These are phyloP conservation scores for Heritiera littoralis DNA, from an alignment of 345 rosid species.

Conservation along the genomic window DNA sequence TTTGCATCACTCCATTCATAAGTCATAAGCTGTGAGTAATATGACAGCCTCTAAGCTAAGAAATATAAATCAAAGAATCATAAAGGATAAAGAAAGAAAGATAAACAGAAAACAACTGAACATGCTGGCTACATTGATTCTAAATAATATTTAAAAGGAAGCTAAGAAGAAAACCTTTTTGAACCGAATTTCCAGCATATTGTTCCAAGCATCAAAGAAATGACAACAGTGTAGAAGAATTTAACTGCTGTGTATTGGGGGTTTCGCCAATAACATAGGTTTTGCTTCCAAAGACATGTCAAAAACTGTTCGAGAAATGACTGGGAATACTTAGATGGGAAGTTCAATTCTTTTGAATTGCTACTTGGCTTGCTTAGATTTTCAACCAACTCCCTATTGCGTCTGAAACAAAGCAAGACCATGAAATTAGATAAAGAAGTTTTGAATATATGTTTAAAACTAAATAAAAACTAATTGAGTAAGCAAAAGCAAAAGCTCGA, in stretches of 20 bases:
- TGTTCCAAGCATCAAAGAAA: constrained; percentile 92
- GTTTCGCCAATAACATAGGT: constrained; percentile 93
- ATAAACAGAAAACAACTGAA: background rate
- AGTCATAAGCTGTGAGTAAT: background rate
- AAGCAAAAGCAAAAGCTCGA: constrained; percentile 11
- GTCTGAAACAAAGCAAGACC: constrained; percentile 45
- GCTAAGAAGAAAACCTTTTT: constrained; percentile 52
- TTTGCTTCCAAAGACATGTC: constrained; percentile 96
- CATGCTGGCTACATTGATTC: background rate
- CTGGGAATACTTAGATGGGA: constrained; percentile 79
- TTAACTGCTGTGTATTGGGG: constrained; percentile 98
- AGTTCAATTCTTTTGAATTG: constrained; percentile 62
- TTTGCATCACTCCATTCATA: background rate
- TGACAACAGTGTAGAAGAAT: constrained; percentile 87
- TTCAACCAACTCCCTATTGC: constrained; percentile 70
- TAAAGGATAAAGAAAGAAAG: background rate
- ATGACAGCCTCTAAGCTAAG: too few species aligned
- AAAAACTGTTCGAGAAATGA: constrained; percentile 71
- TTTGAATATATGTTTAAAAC: background rate
- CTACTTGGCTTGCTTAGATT: constrained; percentile 70
- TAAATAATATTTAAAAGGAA: background rate
- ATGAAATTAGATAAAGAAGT: constrained; percentile 15
- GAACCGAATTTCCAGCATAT: constrained; percentile 95
- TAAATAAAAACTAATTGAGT: background rate
- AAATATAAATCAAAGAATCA: background rate